Base-by-base conservation (phyloP, 306 rosid species). In the Inga leiocalycina region DNA sequence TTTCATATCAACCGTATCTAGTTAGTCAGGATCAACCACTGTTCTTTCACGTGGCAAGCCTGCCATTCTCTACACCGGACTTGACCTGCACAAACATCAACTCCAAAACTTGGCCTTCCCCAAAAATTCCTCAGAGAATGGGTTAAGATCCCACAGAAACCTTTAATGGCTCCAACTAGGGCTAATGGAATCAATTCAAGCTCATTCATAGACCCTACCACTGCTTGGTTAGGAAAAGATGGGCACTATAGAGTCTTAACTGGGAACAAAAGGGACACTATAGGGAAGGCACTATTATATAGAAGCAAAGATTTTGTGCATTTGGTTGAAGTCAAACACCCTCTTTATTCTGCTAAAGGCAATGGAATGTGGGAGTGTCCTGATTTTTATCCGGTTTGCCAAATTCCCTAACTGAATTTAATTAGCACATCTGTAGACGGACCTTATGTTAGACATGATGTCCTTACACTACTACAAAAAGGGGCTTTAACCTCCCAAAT, bases 351-450 rank as follows among this genome's bases (percentile, higher is more conserved):
- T 0, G 82, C 80, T 0, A 5, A 79, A 9, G 79, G 80, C 0
- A 86, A 88, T 6, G 98, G 98, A 74, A 93, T 95, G 98, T 95
- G 98, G 98, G 98, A 95, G 24, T 95, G 98, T 15, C 97, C 95
- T 0, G 98, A 93, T 85, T 95, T 95, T 41, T 95, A 17, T 34
- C 98, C 98, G 0, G 97, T 14, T 65, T 83, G 37, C 78, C 35
- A 0, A 19, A 32, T 0, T 20, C 85, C 5, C 5, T 1, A 1
- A 0, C 16, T 3, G 98, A 98, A 22, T 34, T 92, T 45, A 92
- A 88, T 64, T 24, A 24, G 27, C 27, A 85, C 97, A 0, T 90
- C 89, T 0, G 48, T 32, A 6, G 59, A 24, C 30, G 84, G 78
- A 15, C 37, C 19, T 4, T 4, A 6, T 32, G 91, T 90, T 17